These are phyloP conservation scores for Aurantiochytrium sp. DNA, from an alignment of 108 stramenopile genomes.

Conservation along the genomic window DNA sequence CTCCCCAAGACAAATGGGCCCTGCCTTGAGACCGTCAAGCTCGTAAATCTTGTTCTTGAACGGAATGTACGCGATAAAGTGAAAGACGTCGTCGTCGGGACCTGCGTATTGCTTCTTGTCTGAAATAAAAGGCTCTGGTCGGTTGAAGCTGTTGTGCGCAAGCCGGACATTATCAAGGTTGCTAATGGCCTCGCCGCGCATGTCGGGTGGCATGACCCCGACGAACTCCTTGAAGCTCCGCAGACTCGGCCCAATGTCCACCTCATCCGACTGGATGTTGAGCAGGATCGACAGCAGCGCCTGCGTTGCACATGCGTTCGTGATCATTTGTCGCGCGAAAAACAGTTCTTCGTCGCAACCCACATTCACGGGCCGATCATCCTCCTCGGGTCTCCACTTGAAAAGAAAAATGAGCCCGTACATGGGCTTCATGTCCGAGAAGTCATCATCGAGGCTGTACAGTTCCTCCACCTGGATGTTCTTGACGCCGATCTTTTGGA, in stretches of 20 bases:
- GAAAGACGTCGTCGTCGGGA: constrained; percentile 77
- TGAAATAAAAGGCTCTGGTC: constrained; percentile 70
- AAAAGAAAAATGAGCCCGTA: constrained; percentile 47
- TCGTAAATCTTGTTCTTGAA: constrained; percentile 70
- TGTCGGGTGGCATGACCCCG: constrained; percentile 61
- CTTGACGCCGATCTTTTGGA: constrained; percentile 69
- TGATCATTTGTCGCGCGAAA: constrained; percentile 35
- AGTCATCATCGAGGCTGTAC: constrained; percentile 62
- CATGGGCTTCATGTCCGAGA: constrained; percentile 31
- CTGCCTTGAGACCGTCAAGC: constrained; percentile 81
- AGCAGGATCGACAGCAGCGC: constrained; percentile 70
- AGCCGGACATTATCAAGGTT: constrained; percentile 64
- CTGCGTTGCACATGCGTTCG: constrained; percentile 90
- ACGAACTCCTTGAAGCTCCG: constrained; percentile 71
- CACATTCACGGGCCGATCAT: not conserved
- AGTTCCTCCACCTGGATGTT: constrained; percentile 64
- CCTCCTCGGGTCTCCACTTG: constrained; percentile 35
- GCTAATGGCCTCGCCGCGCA: constrained; percentile 77
- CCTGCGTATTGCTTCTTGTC: constrained; percentile 50
- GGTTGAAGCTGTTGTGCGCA: constrained; percentile 81
- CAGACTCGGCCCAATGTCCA: constrained; percentile 66
- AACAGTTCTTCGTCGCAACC: not conserved
- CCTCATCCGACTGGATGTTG: constrained; percentile 41
- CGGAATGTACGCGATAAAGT: constrained; percentile 87
- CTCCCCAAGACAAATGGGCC: constrained; percentile 70